Evolutionary conservation across 371 early-diverging fungal genomes (phyloP), one percentile per base, ranked within the genome.

Genomic region (Haplosporangium sp.): DNA sequence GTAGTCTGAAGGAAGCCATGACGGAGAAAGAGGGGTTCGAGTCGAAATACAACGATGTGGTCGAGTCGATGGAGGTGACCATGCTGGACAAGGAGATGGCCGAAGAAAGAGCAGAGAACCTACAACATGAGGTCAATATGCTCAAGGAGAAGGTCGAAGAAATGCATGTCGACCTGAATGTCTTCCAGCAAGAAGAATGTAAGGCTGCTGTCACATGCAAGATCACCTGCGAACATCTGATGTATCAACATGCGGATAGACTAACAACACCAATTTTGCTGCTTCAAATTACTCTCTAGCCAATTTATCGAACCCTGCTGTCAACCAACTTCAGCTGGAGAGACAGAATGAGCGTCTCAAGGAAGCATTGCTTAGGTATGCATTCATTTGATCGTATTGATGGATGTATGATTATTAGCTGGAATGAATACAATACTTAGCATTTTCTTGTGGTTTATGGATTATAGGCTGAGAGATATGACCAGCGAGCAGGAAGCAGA

Each of bases 51-150:
- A 85, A 84, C 40, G 96, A 96, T 40, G 74, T 87, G n/a, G 61
- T 86, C 16, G 96, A 95, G 43, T 84, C 87, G 2, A 80, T 96
- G 82, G 98, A 97, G 76, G 90, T 95, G 85, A 83, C 94, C 71
- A 86, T 95, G 4, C 69, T 98, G 21, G 97, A 98, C 80, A 94
- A 94, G 76, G 96, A 97, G 80, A 89, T 95, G 81, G 96, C 96
- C 1, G 96, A 96, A 62, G 96, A 96, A 72, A 84, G 86, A 20
- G 92, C 93, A 12, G 96, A 96, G 51, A 81, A 88, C 36, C 57
- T 95, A 64, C 87, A 90, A 67, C 91, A 90, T 38, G 95, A 96
- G 70, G 84, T 90, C 1, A 83, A 85, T 46, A 71, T 85, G 38
- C 76, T 94, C 16, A 93, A 93, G 66, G 95, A 96, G 64, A 89